Evolutionary conservation across 1,284 basidiomycete species (phyloP).

Genomic region (Tylopilus sp.): DNA sequence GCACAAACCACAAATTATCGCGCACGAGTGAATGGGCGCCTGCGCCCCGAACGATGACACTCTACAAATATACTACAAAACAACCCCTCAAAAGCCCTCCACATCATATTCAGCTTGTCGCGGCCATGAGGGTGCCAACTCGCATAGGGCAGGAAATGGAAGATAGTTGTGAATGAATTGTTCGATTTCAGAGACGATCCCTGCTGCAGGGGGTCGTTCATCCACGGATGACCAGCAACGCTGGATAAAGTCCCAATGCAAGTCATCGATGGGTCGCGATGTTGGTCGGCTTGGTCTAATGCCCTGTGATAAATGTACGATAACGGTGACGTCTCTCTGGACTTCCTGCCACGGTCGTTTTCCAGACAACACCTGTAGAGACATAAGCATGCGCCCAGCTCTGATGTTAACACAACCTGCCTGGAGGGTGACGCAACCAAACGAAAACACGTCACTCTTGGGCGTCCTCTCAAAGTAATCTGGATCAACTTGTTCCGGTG

Average conservation of each 20-base stretch:
- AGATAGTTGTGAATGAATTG: background rate
- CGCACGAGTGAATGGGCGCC: too few species aligned
- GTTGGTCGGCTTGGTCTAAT: background rate
- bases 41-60: background rate
- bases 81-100: background rate
- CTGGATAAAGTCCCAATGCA: constrained; percentile 23
- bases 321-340: background rate
- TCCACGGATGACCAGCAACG: constrained; percentile 17
- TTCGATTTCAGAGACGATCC: background rate
- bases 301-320: background rate
- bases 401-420: background rate
- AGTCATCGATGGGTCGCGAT: background rate
- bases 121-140: background rate
- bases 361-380: constrained; percentile 1
- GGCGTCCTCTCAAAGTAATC: background rate
- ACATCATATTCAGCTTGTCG: background rate
- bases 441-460: constrained; percentile 12
- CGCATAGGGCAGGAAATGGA: background rate
- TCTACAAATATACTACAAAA: background rate
- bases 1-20: too few species aligned
- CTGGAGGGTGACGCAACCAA: constrained; percentile 13
- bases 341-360: background rate
- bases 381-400: background rate
- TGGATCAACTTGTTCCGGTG: background rate
- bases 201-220: constrained; percentile 9